phyloP scores from a whole-genome alignment of 768 basidiomycete genomes.

The Phlebiopsis flavidoalba region DNA sequence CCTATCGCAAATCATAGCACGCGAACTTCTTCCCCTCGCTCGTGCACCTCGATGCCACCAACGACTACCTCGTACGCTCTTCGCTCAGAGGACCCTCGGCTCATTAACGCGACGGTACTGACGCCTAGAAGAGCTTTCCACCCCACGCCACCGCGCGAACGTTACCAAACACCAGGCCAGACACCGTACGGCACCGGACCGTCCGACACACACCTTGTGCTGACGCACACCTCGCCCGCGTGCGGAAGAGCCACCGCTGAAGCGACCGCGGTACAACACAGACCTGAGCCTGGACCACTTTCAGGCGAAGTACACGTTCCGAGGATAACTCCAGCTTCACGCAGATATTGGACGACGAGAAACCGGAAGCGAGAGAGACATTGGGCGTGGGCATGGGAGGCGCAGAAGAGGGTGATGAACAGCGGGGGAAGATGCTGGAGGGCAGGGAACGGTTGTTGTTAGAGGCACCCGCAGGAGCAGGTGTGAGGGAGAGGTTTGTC shows the following conservation, averaged over 20 bases:
- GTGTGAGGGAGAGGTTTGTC: conserved; percentile 61
- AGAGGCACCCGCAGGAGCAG: conserved; percentile 55
- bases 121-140: conserved; percentile 59
- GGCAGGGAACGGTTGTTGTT: conserved; percentile 67
- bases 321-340: conserved; percentile 98
- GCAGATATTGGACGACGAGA: conserved; percentile 87
- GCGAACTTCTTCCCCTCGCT: conserved; percentile 98
- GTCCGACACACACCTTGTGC: conserved; percentile 66
- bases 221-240: conserved; percentile 29
- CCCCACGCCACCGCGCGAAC: conserved; percentile 39
- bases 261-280: conserved; percentile 57
- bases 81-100: conserved; percentile 65
- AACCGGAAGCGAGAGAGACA: conserved; percentile 72
- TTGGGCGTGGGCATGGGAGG: conserved; percentile 94
- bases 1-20: conserved; percentile 87
- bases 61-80: conserved; percentile 81
- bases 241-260: conserved; percentile 36
- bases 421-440: conserved; percentile 60
- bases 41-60: conserved; percentile 83
- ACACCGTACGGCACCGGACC: conserved; percentile 61
- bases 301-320: conserved; percentile 88
- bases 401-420: conserved; percentile 73
- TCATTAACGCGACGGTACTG: conserved; percentile 76
- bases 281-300: conserved; percentile 76
- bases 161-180: conserved; percentile 41